Evolutionary conservation across 176 grass and related monocot species (phyloP), one percentile per base, ranked within the genome.

Genomic region (Phoenix roebelenii): DNA sequence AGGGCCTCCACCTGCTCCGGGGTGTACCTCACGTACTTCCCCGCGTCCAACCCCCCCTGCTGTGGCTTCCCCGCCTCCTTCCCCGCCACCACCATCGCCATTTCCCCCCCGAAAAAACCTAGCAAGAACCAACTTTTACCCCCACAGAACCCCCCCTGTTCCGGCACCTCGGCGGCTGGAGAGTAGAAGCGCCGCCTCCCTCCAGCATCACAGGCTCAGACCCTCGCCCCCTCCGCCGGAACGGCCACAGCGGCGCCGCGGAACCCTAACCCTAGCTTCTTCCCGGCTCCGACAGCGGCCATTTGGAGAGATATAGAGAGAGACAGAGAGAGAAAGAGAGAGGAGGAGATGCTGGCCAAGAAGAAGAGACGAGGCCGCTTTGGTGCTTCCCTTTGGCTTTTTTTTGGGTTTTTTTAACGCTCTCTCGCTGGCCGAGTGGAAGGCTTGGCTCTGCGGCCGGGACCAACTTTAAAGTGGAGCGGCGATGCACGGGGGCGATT

Each of bases 11-110:
- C 94, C 74, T 98, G 94, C 82, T 98, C 94, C 20, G 82, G 94
- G 50, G 94, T 93, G 82, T 98, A 98, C 28, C 94, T 76, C 50
- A 98, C 88, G 63, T 98, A 98, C 94, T 98, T 98, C 51, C 94
- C 88, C 5, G 82, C 22, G 50, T 98, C 94, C 71, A 98, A 20
- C 20, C 20, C 61, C 77, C 67, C 80, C 58, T 24, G 71, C 69
- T 71, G 73, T 56, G 60, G 48, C 23, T 84, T 77, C 57, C 70
- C 69, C 15, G 51, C 55, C 60, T 61, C 67, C 53, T 49, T 49
- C 66, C 54, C 80, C 54, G 70, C 79, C 74, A 67, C 67, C 17
- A 50, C 62, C 78, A 79, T 72, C 70, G 87, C 87, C 93, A 82
- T 88, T 69, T 63, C 71, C 50, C 53, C 53, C 28, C 59, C 25